Evolutionary conservation across 2,329 filamentous ascomycete genomes (phyloP), one percentile per base, ranked within the genome.

Genomic region (Colletotrichum incanum): DNA sequence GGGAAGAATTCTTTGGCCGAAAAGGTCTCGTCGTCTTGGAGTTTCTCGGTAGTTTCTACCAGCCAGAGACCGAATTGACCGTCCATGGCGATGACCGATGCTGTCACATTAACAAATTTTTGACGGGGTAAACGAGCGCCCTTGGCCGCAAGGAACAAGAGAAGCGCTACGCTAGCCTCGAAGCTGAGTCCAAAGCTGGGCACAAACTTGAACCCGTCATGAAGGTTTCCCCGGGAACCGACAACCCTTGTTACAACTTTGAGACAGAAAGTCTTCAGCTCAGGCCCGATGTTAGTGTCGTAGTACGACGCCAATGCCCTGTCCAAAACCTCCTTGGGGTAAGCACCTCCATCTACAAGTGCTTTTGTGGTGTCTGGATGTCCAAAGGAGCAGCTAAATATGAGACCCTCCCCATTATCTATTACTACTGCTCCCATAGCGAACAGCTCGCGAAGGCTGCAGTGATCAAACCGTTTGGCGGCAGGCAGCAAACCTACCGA

Each of bases 81-180:
- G 2, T 73, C 61, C 49, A 58, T 52, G 1, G 71, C 65, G 31
- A 70, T 70, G 5, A 63, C 49, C 5, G 5, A 65, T 16, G 31
- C 62, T 4, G 69, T 16, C 18, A 41, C 54, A 20, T 26, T 47
- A 11, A 61, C 47, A 16, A 45, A 65, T 20, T 11, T 39, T 1
- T 12, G 39, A 9, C 43, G n/a, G 11, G 60, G 23, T 3, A 67
- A 8, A 12, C 64, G 37, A 12, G 49, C 65, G 1, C n/a, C 55
- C 34, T 58, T 60, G 9, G 26, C 41, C 16, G 56, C 37, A 9
- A 73, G 6, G 0, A 69, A 49, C 2, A 7, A 18, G 2, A 73
- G 37, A 5, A 69, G 55, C 1, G 23, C 18, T 1, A 43, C 54
- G 9, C 65, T 63, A 5, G 23, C 23, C 16, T 9, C 16, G 23